Percentiles rank a stretch among this genome's conserved stretches.
Evolutionary conservation across 176 grass and related monocot genomes (phyloP).

Genomic region (Raddia distichophylla): DNA sequence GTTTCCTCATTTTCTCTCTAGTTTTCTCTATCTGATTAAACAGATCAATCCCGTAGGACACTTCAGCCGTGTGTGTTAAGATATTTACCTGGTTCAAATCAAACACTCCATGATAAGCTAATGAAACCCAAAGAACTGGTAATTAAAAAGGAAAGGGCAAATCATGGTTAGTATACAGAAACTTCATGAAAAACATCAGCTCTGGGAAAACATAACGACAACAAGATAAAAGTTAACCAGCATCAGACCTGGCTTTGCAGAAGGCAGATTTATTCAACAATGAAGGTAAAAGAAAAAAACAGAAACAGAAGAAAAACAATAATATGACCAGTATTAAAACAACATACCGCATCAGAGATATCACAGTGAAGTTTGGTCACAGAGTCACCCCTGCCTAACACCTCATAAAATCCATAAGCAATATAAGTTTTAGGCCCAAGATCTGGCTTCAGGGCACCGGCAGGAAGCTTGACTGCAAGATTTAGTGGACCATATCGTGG

Average conservation of each 20-base stretch:
- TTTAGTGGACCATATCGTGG: constrained; percentile 75
- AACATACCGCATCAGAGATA: constrained; percentile 77
- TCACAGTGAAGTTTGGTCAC: constrained; percentile 97
- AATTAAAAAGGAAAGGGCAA: not conserved
- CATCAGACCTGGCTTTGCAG: not conserved
- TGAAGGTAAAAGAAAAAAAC: not conserved
- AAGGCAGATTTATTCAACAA: not conserved
- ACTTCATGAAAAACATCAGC: not conserved
- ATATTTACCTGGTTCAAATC: constrained; percentile 48
- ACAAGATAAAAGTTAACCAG: not conserved
- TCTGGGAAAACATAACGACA: not conserved
- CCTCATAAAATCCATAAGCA: constrained; percentile 75
- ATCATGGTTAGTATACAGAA: not conserved
- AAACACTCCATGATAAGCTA: not conserved
- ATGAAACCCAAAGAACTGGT: constrained; percentile 13
- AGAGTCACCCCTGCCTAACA: constrained; percentile 78
- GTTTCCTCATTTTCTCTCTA: constrained; percentile 45
- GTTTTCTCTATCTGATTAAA: constrained; percentile 39
- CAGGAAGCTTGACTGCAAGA: constrained; percentile 70
- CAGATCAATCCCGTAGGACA: constrained; percentile 12
- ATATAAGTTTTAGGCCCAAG: constrained; percentile 85
- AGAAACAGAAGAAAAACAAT: not conserved
- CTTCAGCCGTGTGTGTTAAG: constrained; percentile 68
- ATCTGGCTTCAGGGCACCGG: constrained; percentile 61
- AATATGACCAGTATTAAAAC: not conserved